Conservation (phyloP, 345 rosid genomes). For the Cardamine resedifolia region DNA sequence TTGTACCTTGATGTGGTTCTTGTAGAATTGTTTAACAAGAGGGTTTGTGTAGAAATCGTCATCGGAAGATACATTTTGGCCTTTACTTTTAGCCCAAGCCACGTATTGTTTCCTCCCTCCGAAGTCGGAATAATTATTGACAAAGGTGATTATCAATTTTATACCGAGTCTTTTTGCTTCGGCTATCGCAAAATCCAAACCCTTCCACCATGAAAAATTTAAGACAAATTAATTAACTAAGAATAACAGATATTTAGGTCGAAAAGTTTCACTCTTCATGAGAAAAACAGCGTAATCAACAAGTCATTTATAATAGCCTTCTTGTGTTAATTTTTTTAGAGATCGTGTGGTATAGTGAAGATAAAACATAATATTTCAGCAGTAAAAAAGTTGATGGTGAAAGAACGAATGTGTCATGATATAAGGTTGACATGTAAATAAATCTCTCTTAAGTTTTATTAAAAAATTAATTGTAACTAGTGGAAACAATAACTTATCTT, state of each 20-base stretch:
- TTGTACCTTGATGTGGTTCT: conserved; percentile 33
- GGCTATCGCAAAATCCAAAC: conserved; percentile 37
- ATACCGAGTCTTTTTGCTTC: conserved; percentile 34
- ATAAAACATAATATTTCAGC: too few species aligned
- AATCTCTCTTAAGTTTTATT: too few species aligned
- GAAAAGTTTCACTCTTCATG: neutral
- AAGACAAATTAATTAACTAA: neutral
- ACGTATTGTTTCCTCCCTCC: conserved; percentile 35
- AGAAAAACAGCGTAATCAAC: too few species aligned
- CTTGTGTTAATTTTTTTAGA: too few species aligned
- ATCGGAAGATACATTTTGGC: conserved; percentile 11
- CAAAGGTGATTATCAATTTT: conserved; percentile 30
- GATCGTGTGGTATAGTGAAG: neutral
- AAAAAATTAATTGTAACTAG: neutral
- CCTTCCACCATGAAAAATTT: conserved; percentile 17
- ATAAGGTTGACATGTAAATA: too few species aligned
- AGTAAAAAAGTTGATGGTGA: neutral
- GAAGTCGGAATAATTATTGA: conserved; percentile 25
- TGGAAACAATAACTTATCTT: neutral
- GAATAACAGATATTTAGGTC: neutral
- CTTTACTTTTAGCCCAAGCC: conserved; percentile 28
- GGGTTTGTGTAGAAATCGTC: conserved; percentile 37
- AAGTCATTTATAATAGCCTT: neutral
- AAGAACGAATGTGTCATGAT: neutral
- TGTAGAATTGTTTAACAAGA: conserved; percentile 28